Base-by-base conservation (phyloP, 176 grass and related monocot genomes). In the Carex littledalei region DNA sequence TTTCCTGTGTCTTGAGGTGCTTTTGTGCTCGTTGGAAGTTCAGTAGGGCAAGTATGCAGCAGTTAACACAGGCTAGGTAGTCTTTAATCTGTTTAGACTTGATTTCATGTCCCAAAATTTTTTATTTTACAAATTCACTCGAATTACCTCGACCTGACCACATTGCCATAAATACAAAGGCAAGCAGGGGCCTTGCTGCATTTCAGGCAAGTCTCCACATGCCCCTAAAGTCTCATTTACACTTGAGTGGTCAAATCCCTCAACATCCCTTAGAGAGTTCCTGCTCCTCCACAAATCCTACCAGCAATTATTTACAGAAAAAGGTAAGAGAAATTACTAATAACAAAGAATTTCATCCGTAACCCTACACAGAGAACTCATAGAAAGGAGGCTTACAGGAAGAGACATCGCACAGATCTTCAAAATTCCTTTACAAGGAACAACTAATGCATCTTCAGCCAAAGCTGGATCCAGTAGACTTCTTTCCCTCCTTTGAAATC, bases 241-340 rank as follows among this genome's bases (percentile, higher is more conserved):
- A 37, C 84, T 71, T 11, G 80, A 91, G 79, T 98, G 95, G 43
- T 93, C 92, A 86, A 98, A 98, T 58, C 91, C 92, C 81, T 98
- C 92, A 8, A 94, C 75, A 67, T 94, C 86, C 84, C 79, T 86
- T 12, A 98, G 87, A 61, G 78, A 80, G 37, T 87, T 52, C 59
- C 87, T 89, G 31, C 95, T 98, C 86, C 69, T 94, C 95, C 95
- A 98, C 16, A 98, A 87, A 82, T 98, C 89, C 95, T 98, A 24
- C 32, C 39, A 63, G 22, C 17, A 61, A 75, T 47, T 39, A 85
- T 72, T 21, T 16, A 83, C 3, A 39, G 41, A 84, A 45, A 8
- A 89, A 34, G 8, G n/a, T 37, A 52, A 69, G 21, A 34, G 15
- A 47, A 6, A 37, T 70, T 80, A 83, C 2, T 45, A 82, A 56